Evolutionary conservation across 2,329 filamentous ascomycete species (phyloP).

Genomic region (Talaromyces amestolkiae): DNA sequence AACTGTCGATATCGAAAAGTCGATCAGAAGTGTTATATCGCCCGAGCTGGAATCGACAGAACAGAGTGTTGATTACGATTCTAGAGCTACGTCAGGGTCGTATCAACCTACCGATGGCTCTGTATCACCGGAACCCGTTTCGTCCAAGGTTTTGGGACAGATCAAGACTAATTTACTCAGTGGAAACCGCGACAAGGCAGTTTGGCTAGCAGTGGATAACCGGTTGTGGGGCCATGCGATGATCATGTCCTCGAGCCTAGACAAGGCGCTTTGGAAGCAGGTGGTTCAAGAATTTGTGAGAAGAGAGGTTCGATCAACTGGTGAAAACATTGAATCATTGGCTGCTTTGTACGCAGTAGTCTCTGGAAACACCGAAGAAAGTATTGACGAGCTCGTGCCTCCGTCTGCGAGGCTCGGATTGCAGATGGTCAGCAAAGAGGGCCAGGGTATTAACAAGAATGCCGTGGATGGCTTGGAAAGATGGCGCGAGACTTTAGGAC

Average conservation of each 20-base stretch:
- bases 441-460: conserved; percentile 63
- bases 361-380: conserved; percentile 90
- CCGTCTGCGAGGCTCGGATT: conserved; percentile 87
- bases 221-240: conserved; percentile 95
- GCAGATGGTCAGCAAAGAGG: conserved; percentile 77
- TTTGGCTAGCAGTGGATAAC: conserved; percentile 90
- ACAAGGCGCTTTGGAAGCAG: conserved; percentile 76
- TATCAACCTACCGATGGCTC: conserved; percentile 35
- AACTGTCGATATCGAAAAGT: conserved; percentile 66
- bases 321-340: conserved; percentile 78
- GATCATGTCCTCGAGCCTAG: conserved; percentile 78
- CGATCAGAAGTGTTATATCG: conserved; percentile 71
- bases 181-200: conserved; percentile 85
- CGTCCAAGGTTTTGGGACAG: conserved; percentile 66
- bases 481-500: conserved; percentile 84
- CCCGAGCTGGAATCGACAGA: conserved; percentile 48
- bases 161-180: conserved; percentile 71
- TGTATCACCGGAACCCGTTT: conserved; percentile 63
- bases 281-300: conserved; percentile 94
- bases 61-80: conserved; percentile 27
- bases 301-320: conserved; percentile 82
- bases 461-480: conserved; percentile 82
- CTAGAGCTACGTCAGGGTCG: conserved; percentile 30
- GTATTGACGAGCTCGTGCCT: conserved; percentile 91
- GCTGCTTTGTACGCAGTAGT: conserved; percentile 91